Percentiles rank a stretch among this genome's conserved stretches.
Conservation (phyloP, 2,329 filamentous ascomycete genomes). For the Aspergillaceae sp. region DNA sequence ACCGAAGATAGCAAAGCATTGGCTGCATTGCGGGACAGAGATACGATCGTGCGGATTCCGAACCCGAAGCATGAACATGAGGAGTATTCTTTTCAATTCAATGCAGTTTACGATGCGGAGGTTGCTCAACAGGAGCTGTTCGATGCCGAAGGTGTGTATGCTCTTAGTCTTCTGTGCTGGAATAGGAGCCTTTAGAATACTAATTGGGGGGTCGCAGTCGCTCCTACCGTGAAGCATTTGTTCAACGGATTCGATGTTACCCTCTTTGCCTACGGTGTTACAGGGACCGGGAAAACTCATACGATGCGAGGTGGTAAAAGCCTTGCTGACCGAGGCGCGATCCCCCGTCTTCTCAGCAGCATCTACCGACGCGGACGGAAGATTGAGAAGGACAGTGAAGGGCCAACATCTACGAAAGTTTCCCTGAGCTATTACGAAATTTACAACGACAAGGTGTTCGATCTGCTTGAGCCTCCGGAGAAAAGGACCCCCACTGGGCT, state of each 20-base stretch:
- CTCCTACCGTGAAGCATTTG: conserved; percentile 81
- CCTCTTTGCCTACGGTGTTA: conserved; percentile 87
- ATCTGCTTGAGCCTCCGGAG: conserved; percentile 78
- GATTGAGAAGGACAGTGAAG: conserved; percentile 68
- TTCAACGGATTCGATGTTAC: conserved; percentile 79
- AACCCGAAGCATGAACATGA: conserved; percentile 89
- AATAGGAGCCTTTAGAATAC: conserved; percentile 6
- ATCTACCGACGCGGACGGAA: conserved; percentile 82
- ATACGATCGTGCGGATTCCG: conserved; percentile 72
- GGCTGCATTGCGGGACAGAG: conserved; percentile 42
- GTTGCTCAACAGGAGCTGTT: conserved; percentile 82
- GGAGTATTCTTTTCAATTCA: conserved; percentile 90
- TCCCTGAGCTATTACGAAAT: conserved; percentile 90
- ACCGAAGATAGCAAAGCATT: conserved; percentile 16
- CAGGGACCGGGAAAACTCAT: conserved; percentile 89
- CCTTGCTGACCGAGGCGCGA: conserved; percentile 76
- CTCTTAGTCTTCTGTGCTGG: background rate
- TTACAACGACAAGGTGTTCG: conserved; percentile 92
- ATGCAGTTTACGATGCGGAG: conserved; percentile 74
- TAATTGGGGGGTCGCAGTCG: conserved; percentile 49
- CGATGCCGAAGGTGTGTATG: conserved; percentile 68
- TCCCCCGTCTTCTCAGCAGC: conserved; percentile 72
- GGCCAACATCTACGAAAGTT: conserved; percentile 62
- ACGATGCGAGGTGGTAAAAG: conserved; percentile 90
- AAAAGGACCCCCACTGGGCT: conserved; percentile 75